Evolutionary conservation across 164 flowering plant genomes (phyloP), one percentile per base, ranked within the genome.

Genomic region (Liquidambar formosana): DNA sequence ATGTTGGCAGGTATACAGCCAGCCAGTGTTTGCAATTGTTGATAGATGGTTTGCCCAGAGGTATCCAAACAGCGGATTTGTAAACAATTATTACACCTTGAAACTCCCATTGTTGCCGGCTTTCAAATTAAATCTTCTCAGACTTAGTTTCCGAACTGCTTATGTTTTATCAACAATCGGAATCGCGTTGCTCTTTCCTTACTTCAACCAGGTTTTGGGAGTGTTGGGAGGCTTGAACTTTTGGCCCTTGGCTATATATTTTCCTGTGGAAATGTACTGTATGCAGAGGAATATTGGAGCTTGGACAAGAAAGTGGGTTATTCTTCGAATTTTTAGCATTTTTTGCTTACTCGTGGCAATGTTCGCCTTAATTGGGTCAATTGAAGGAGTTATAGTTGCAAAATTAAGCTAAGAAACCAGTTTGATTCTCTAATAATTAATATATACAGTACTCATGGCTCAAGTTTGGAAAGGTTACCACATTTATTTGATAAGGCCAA

Each of bases 221-320:
- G 6, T 68, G 5, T 11, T 68, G 28, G 71, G 71, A 27, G 71
- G 57, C 27, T 19, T 68, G 2, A 25, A 0, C 47, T 68, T 68
- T 54, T 68, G 71, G 64, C 71, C 71, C 16, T 65, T 85, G 75
- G 46, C 83, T 23, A 81, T 79, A 57, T 85, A 81, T 61, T 85
- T 81, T 68, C 88, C 84, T 0, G 76, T 85, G 63, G 71, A 77
- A 48, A 80, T 85, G 83, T 85, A 85, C 75, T 51, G 77, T 43
- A 74, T 66, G 64, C 85, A 83, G 60, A 67, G 22, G 58, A 75
- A 77, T 38, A 65, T 83, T 14, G 54, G 10, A 26, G 64, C 59
- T 5, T 79, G 85, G 83, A 71, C 82, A 48, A 66, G 43, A 57
- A 63, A 69, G 2, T 81, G 86, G 80, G 22, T 83, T 45, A 16